Evolutionary conservation across 2,329 filamentous ascomycete species (phyloP), one percentile per base, ranked within the genome.

Genomic region (Gnomoniopsis smithogilvyi): DNA sequence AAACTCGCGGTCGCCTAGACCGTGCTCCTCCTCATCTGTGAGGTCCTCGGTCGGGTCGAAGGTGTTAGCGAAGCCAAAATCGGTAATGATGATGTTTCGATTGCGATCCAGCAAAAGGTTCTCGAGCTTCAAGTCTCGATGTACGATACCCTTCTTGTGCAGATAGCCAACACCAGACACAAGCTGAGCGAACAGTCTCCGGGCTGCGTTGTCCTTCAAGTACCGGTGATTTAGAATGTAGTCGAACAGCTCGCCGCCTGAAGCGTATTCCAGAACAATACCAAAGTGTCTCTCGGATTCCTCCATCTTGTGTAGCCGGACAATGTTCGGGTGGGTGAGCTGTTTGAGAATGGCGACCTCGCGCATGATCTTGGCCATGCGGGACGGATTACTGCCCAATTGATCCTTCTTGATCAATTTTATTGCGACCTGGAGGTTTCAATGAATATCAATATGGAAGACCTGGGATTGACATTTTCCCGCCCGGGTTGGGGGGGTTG

Each of bases 21-120:
- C 91, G 68, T 92, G 85, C 74, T 98, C 95, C 65, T 97, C 90
- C 60, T 97, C 93, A 61, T 96, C 92, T 4, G 85, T 86, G 43
- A 99, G 81, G 72, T 97, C 92, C 69, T 99, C 95, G 38, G 80
- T 77, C 0, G 95, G 86, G 69, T 97, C 90, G 70, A 99, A 99
- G 0, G 93, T 98, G 74, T 99, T 99, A 66, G 95, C 95, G 72
- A 99, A 99, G 19, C 95, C 95, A 75, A 99, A 99, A 76, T 99
- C 95, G 17, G 95, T 99, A 70, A 99, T 99, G 76, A 99, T 99
- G 70, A 99, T 98, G 78, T 99, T 99, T 64, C 92, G 89, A 71
- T 99, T 97, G 63, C 94, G 89, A 75, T 99, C 95, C 54, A 99
- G 82, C 41, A 99, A 82, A 67, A 99, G 74, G 70, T 99, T 99